These are phyloP conservation scores for Cryphonectria radicalis DNA, from an alignment of 2,329 filamentous ascomycete species.

Conservation along the genomic window DNA sequence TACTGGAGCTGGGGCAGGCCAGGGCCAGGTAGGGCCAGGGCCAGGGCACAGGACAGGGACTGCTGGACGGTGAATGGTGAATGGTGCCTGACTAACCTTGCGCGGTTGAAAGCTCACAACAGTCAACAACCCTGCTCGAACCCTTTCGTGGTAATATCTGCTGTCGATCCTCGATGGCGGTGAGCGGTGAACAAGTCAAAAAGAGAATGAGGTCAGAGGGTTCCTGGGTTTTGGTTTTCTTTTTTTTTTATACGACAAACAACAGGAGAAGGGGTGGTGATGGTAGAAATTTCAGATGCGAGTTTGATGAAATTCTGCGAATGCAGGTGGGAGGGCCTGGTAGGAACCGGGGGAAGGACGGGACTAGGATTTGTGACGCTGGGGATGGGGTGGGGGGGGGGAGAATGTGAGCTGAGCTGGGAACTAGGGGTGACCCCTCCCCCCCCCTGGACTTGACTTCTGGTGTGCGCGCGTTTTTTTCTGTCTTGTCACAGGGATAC, in stretches of 20 bases:
- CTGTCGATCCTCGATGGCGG: not conserved
- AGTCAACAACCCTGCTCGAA: not conserved
- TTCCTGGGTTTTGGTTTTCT: not conserved
- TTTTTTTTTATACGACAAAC: too few species aligned
- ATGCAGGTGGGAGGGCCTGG: slow-evolving; percentile 4
- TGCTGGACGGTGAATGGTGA: not conserved
- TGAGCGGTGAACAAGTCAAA: not conserved
- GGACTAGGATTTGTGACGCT: slow-evolving; percentile 5
- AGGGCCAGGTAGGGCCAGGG: slow-evolving; percentile 2
- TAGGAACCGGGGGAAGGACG: slow-evolving; percentile 3
- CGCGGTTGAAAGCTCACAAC: not conserved
- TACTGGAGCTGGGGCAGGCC: slow-evolving; percentile 3
- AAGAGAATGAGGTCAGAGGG: not conserved
- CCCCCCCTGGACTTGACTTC: not conserved
- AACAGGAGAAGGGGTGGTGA: not conserved
- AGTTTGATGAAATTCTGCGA: slow-evolving; percentile 4
- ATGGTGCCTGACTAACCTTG: slow-evolving; percentile 4
- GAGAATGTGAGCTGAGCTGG: not conserved
- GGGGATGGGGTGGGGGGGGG: not conserved
- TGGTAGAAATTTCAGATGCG: slow-evolving; percentile 4
- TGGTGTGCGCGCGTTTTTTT: slow-evolving; percentile 5
- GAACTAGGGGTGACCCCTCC: not conserved
- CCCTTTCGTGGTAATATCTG: not conserved
- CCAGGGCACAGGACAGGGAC: slow-evolving; percentile 10
- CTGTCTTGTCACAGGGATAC: slow-evolving; percentile 4